Percentiles rank a stretch among this genome's conserved stretches.
Conservation (phyloP, 768 basidiomycete species). For the Amyloporia xantha region DNA sequence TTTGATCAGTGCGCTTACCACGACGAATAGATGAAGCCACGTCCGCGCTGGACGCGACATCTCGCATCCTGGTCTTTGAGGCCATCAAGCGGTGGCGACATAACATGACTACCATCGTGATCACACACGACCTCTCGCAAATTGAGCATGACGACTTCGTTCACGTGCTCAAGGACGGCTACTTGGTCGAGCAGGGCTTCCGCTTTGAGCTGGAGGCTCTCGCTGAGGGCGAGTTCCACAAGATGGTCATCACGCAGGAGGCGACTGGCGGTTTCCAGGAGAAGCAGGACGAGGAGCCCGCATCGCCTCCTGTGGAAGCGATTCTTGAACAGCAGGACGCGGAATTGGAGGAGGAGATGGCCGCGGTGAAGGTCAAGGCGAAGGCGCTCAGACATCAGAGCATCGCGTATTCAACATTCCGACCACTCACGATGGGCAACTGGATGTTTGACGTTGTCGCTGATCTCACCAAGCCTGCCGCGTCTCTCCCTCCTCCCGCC, state of each 20-base stretch:
- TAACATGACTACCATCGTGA: conserved; percentile 85
- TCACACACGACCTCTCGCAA: conserved; percentile 92
- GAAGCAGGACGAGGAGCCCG: conserved; percentile 26
- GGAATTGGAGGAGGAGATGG: conserved; percentile 26
- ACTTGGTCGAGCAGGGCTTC: conserved; percentile 83
- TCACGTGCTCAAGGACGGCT: conserved; percentile 81
- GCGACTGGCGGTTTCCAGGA: conserved; percentile 45
- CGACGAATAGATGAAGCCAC: conserved; percentile 62
- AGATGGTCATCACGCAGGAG: conserved; percentile 56
- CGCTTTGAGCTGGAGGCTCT: conserved; percentile 65
- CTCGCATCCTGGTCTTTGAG: conserved; percentile 78
- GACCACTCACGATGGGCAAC: conserved; percentile 58
- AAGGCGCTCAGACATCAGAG: conserved; percentile 35
- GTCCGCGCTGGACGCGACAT: conserved; percentile 79
- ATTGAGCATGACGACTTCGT: conserved; percentile 76
- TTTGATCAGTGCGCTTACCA: not conserved
- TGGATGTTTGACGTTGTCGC: conserved; percentile 84
- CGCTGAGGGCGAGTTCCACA: conserved; percentile 57
- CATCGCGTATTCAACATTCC: conserved; percentile 34
- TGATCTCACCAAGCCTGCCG: conserved; percentile 43
- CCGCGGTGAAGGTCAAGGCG: conserved; percentile 20
- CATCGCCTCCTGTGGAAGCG: conserved; percentile 39
- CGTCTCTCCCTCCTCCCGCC: conserved; percentile 20
- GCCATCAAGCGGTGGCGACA: conserved; percentile 62
- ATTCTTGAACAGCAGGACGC: conserved; percentile 41